Evolutionary conservation across 2,329 filamentous ascomycete genomes (phyloP).

Genomic region (Gremmenia infestans): DNA sequence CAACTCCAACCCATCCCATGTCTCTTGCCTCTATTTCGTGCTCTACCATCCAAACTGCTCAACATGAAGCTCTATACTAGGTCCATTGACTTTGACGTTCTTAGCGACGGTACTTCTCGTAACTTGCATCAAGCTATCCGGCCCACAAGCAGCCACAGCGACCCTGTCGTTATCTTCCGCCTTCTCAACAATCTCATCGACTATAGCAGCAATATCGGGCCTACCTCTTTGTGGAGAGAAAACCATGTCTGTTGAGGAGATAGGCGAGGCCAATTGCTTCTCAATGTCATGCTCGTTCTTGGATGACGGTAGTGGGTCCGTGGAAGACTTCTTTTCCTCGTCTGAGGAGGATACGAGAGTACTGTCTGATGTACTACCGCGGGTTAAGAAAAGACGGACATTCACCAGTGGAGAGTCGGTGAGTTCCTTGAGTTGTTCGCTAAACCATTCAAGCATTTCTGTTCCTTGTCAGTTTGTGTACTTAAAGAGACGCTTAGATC

Average conservation of each 20-base stretch:
- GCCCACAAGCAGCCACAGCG: conserved; percentile 44
- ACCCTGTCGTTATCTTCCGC: conserved; percentile 35
- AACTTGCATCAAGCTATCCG: conserved; percentile 37
- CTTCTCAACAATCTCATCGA: conserved; percentile 33
- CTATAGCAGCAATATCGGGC: conserved; percentile 36
- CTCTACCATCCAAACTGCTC: conserved; percentile 30
- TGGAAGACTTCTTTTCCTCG: background rate
- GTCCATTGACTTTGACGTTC: conserved; percentile 39
- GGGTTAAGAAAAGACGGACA: conserved; percentile 24
- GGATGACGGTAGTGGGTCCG: background rate
- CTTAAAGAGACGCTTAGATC: background rate
- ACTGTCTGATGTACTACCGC: background rate
- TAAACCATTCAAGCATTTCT: conserved; percentile 26
- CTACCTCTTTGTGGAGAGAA: conserved; percentile 28
- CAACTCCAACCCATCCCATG: too few species aligned
- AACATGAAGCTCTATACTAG: conserved; percentile 44
- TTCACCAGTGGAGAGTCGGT: conserved; percentile 22
- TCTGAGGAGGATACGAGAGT: background rate
- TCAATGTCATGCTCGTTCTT: background rate
- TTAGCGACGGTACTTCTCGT: conserved; percentile 41
- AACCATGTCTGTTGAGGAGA: background rate
- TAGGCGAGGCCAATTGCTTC: background rate
- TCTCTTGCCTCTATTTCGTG: background rate
- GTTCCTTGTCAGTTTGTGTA: background rate
- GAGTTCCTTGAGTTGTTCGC: conserved; percentile 23